Conservation (phyloP, 768 basidiomycete genomes). For the Cyclocybe aegerita region DNA sequence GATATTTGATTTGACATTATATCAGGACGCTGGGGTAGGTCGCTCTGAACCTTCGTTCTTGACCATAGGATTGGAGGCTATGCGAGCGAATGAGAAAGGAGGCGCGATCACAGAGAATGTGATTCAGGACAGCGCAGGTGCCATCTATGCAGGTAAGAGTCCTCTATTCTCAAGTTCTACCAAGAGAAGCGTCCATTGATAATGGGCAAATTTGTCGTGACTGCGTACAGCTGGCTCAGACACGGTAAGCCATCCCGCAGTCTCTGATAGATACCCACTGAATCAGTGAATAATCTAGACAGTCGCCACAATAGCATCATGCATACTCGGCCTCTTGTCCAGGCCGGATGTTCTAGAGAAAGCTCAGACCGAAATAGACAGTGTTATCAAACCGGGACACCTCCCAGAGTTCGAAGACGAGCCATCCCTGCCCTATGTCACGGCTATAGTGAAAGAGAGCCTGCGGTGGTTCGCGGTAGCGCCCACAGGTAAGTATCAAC, state of each 20-base stretch:
- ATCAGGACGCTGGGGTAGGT: constrained; percentile 13
- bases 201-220: not conserved
- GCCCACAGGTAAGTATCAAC: constrained; percentile 19
- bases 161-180: not conserved
- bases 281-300: constrained; percentile 9
- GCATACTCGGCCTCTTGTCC: constrained; percentile 28
- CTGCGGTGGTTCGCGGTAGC: constrained; percentile 26
- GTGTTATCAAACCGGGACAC: constrained; percentile 24
- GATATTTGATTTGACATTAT: not conserved
- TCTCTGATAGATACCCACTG: not conserved
- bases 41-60: constrained; percentile 14
- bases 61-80: constrained; percentile 6
- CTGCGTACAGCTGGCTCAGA: constrained; percentile 4
- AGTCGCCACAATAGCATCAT: constrained; percentile 20
- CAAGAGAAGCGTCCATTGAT: not conserved
- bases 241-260: not conserved
- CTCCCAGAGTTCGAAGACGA: constrained; percentile 30
- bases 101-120: constrained; percentile 8
- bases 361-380: constrained; percentile 33
- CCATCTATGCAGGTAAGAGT: constrained; percentile 19
- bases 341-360: constrained; percentile 27
- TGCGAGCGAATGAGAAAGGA: constrained; percentile 4
- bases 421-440: constrained; percentile 26
- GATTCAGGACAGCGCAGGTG: constrained; percentile 16
- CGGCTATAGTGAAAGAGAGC: constrained; percentile 25